A percentile compares a stretch with the other conserved stretches of the same genome.
Conservation (phyloP, 192 early-diverging fungal species). For the Umbelopsis sp. region DNA sequence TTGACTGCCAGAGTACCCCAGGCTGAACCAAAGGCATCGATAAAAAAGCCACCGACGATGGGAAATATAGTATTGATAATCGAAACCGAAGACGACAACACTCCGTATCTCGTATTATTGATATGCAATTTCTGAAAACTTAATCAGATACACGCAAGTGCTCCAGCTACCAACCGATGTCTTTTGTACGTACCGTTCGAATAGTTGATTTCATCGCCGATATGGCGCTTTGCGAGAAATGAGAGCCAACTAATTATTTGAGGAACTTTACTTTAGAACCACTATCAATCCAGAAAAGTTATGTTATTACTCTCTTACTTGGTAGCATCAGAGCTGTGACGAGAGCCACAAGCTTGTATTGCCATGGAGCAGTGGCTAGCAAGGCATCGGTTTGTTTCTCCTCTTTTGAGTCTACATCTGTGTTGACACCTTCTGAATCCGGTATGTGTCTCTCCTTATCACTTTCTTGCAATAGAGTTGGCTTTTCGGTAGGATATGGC, state of each 20-base stretch:
- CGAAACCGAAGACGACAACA: slow-evolving; percentile 62
- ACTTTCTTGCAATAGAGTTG: too few species aligned
- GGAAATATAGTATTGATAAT: slow-evolving; percentile 63
- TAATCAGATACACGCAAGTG: background rate
- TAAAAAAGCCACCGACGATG: slow-evolving; percentile 57
- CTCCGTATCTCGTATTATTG: slow-evolving; percentile 63
- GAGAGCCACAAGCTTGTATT: slow-evolving; percentile 60
- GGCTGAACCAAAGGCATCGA: slow-evolving; percentile 66
- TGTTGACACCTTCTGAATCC: background rate
- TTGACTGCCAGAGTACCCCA: slow-evolving; percentile 58
- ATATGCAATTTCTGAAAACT: slow-evolving; percentile 55
- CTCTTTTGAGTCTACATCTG: background rate
- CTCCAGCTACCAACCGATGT: background rate
- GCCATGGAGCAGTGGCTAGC: slow-evolving; percentile 43
- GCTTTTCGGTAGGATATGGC: too few species aligned
- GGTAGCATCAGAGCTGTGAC: slow-evolving; percentile 61
- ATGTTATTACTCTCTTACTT: slow-evolving; percentile 41
- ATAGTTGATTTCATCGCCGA: slow-evolving; percentile 73
- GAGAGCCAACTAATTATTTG: slow-evolving; percentile 59
- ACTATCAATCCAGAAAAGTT: background rate
- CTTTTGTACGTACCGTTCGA: slow-evolving; percentile 56
- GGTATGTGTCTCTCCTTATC: too few species aligned
- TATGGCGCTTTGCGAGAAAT: slow-evolving; percentile 70
- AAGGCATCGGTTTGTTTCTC: slow-evolving; percentile 14
- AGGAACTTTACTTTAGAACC: background rate